Conservation (phyloP, 306 rosid species). For the Coriaria nepalensis region DNA sequence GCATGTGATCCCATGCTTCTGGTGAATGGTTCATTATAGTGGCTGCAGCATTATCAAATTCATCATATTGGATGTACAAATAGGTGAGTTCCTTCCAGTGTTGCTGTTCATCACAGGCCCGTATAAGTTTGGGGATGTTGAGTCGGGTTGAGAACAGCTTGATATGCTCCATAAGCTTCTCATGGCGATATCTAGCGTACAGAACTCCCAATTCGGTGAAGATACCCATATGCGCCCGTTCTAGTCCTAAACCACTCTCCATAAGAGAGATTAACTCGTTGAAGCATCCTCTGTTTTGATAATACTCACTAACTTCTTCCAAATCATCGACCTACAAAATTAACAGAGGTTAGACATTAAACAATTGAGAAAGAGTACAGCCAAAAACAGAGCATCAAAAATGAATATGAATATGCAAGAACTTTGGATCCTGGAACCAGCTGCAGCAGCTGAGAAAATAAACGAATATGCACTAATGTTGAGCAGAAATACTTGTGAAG, state of each 20-base stretch:
- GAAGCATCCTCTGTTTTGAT: conserved; percentile 98
- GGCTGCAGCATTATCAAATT: conserved; percentile 95
- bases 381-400: too few species aligned
- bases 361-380: too few species aligned
- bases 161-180: conserved; percentile 99
- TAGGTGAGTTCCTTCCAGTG: conserved; percentile 98
- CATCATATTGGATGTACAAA: conserved; percentile 92
- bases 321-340: conserved; percentile 81
- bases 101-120: conserved; percentile 99
- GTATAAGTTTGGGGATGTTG: conserved; percentile 90
- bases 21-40: conserved; percentile 99
- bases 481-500: too few species aligned
- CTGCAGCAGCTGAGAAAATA: too few species aligned
- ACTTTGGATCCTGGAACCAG: too few species aligned
- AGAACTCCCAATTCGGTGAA: conserved; percentile 96
- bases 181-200: conserved; percentile 97
- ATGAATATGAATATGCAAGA: too few species aligned
- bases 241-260: conserved; percentile 99
- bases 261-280: conserved; percentile 93
- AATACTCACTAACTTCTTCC: conserved; percentile 97
- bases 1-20: conserved; percentile 99
- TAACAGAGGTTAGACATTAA: not conserved
- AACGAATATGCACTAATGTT: too few species aligned
- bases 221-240: conserved; percentile 99
- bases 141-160: conserved; percentile 86